Conservation (phyloP, 257 asterid species). For the Solanum virginianum region DNA sequence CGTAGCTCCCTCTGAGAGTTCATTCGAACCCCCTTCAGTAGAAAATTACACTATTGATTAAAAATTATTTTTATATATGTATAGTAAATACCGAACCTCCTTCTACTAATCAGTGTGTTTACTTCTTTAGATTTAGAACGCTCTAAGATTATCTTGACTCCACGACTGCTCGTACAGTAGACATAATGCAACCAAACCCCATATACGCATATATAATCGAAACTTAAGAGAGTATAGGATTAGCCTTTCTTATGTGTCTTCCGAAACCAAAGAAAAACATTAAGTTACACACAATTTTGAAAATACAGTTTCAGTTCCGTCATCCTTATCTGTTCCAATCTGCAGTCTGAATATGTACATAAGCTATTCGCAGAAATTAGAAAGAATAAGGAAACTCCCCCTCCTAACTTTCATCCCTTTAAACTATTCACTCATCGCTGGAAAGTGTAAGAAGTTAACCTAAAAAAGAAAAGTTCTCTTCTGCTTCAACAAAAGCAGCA, state of each 20-base stretch:
- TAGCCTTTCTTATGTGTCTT: not conserved
- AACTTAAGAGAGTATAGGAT: not conserved
- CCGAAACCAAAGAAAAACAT: not conserved
- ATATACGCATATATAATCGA: not conserved
- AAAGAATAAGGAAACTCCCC: not conserved
- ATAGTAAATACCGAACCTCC: rapidly evolving
- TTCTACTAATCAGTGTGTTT: too few relatives aligned
- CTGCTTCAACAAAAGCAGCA: not conserved
- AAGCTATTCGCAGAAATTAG: not conserved
- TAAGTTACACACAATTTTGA: not conserved
- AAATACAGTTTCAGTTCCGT: not conserved
- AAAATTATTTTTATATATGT: too few relatives aligned
- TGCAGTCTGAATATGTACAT: not conserved
- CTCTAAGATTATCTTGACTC: too few relatives aligned
- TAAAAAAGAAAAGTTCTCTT: not conserved
- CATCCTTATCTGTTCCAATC: not conserved
- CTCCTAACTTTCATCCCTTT: not conserved
- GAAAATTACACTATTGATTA: too few relatives aligned
- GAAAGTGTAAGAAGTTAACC: not conserved
- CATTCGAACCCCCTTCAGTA: too few relatives aligned
- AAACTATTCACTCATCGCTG: not conserved
- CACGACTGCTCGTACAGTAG: not conserved
- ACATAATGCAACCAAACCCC: not conserved
- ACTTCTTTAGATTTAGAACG: too few relatives aligned
- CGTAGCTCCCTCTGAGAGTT: too few relatives aligned